Conservation (phyloP, 345 rosid genomes). For the Brassica carinata region DNA sequence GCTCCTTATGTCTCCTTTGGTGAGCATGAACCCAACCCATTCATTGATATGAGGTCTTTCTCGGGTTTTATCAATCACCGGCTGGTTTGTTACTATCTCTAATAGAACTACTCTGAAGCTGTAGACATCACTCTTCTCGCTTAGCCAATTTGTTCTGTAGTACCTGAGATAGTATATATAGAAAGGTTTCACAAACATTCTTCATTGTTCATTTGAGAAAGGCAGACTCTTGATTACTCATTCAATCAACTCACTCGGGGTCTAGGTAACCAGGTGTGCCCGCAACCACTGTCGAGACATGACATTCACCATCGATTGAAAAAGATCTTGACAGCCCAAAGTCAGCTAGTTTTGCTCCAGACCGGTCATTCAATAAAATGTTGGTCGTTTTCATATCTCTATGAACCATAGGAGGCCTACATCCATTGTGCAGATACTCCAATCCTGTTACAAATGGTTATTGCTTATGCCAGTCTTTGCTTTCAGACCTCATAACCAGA, state of each 20-base stretch:
- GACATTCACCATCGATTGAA: conserved; percentile 38
- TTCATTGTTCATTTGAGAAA: not conserved
- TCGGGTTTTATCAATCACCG: conserved; percentile 36
- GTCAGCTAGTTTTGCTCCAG: conserved; percentile 59
- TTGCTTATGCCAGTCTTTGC: not conserved
- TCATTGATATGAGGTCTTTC: conserved; percentile 40
- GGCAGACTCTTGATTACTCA: not conserved
- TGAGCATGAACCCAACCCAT: conserved; percentile 48
- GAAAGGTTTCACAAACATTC: not conserved
- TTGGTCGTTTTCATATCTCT: conserved; percentile 61
- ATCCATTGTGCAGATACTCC: conserved; percentile 48
- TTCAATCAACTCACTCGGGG: conserved; percentile 54
- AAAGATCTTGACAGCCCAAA: conserved; percentile 61
- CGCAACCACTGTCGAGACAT: conserved; percentile 35
- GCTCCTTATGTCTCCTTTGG: conserved; percentile 46
- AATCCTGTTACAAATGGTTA: conserved; percentile 27
- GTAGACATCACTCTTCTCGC: conserved; percentile 59
- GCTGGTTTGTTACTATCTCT: conserved; percentile 54
- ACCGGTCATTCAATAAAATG: conserved; percentile 51
- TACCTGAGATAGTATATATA: conserved; percentile 26
- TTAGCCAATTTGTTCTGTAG: conserved; percentile 42
- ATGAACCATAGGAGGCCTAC: conserved; percentile 39
- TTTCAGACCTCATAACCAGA: not conserved
- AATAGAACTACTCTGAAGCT: conserved; percentile 57
- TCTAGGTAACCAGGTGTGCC: conserved; percentile 36